Conservation (phyloP, 257 asterid genomes). For the Phtheirospermum japonicum region DNA sequence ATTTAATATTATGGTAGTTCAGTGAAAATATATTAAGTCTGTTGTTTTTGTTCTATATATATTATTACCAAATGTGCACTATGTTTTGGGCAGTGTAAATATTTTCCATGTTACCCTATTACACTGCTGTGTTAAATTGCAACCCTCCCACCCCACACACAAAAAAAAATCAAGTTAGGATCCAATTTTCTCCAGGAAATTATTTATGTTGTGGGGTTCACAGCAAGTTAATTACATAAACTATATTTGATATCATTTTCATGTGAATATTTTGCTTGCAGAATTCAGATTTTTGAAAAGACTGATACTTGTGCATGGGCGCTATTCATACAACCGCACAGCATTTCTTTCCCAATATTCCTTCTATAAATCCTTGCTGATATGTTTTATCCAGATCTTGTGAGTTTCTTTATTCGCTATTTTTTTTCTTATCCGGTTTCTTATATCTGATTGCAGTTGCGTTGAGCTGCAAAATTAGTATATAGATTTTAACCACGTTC, state of each 20-base stretch:
- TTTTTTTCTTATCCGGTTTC: conserved; percentile 19
- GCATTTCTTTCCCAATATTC: conserved; percentile 97
- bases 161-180: neutral
- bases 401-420: conserved; percentile 43
- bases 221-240: neutral
- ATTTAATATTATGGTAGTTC: neutral
- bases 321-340: conserved; percentile 95
- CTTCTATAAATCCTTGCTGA: conserved; percentile 88
- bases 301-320: conserved; percentile 97
- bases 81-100: conserved; percentile 1
- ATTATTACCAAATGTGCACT: conserved; percentile 5
- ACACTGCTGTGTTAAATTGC: no score
- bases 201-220: neutral
- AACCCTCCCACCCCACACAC: no score
- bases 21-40: neutral
- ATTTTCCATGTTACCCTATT: neutral
- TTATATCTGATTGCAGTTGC: conserved; percentile 20
- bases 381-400: conserved; percentile 98
- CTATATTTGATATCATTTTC: conserved; percentile 12
- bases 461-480: conserved; percentile 22
- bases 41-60: neutral
- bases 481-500: conserved; percentile 29
- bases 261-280: conserved; percentile 45
- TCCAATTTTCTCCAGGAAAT: neutral
- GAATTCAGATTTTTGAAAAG: conserved; percentile 92